Base-by-base conservation (phyloP, 1,284 basidiomycete species). In the Microbotryomycetes sp. region DNA sequence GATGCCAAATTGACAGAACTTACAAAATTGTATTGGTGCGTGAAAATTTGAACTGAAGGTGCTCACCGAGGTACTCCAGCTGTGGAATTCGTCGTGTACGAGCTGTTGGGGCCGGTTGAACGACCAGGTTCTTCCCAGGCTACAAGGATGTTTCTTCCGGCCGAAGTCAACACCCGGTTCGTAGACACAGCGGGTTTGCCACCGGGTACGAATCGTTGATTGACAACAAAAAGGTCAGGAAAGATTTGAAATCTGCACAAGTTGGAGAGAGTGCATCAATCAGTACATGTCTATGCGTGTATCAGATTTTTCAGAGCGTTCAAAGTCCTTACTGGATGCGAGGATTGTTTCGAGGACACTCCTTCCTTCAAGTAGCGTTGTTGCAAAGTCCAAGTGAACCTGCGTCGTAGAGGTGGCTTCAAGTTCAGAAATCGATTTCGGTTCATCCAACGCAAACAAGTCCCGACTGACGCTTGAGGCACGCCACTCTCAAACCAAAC, bases 81-180 rank as follows among this genome's bases (percentile, higher is more conserved):
- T 14, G 77, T 74, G 1, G 79, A 79, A 29, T 74, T 76, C 0
- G 85, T 86, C 59, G 72, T 80, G 74, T 83, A 86, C 23, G 75
- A 74, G 48, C 74, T 74, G 72, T 85, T 64, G 65, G 81, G 82
- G 0, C 81, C 79, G 12, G 80, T 79, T 9, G 74, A 74, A 73
- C 80, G 77, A 14, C 83, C 84, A 0, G 84, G 82, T 12, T 72
- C 64, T 47, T 85, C 83, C 82, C 84, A 87, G 12, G 71, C 71
- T 48, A 87, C 76, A 58, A 78, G 66, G 25, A 87, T 75, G 36
- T 77, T 72, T 52, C 76, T 71, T 12, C 84, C 83, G 5, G 58
- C 61, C n/a, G 81, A 78, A 28, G 82, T 74, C 0, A 77, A 72
- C 0, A 81, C 79, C 30, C 79, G 76, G 74, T 84, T 84, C 72